phyloP scores from a whole-genome alignment of 2,329 filamentous ascomycete species.

The Phialophora macrospora region DNA sequence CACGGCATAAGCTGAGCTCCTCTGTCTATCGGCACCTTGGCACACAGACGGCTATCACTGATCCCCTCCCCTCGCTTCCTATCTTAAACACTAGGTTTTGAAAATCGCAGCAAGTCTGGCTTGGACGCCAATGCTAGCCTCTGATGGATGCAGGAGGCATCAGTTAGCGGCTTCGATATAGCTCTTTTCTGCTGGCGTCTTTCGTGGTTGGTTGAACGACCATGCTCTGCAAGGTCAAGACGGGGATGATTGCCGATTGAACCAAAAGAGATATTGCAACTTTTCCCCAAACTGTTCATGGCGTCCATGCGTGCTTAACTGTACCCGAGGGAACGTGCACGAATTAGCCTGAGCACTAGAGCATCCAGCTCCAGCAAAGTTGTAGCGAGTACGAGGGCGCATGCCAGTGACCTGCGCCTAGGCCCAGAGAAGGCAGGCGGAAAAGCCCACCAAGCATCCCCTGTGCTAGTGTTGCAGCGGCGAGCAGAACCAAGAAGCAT shows the following conservation, averaged over 20 bases:
- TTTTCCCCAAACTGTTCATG: slow-evolving; percentile 23
- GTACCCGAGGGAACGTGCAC: slow-evolving; percentile 24
- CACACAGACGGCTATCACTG: neutral
- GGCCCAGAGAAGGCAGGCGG: slow-evolving; percentile 8
- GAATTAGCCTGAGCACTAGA: slow-evolving; percentile 15
- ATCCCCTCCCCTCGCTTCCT: neutral
- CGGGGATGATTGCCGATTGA: slow-evolving; percentile 27
- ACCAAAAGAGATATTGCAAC: slow-evolving; percentile 4
- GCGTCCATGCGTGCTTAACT: slow-evolving; percentile 20
- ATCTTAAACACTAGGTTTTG: neutral
- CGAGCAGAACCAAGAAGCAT: neutral
- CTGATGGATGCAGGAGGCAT: neutral
- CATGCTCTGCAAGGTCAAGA: slow-evolving; percentile 1
- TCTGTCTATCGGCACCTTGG: neutral
- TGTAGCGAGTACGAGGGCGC: slow-evolving; percentile 20
- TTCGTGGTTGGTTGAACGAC: slow-evolving; percentile 4
- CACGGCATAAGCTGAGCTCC: neutral
- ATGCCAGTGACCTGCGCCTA: slow-evolving; percentile 13
- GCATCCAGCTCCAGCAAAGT: slow-evolving; percentile 10
- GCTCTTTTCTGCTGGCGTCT: slow-evolving; percentile 1
- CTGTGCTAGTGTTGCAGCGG: neutral
- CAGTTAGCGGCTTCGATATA: neutral
- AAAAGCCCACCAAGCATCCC: slow-evolving; percentile 10
- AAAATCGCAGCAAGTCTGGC: neutral
- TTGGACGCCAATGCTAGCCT: neutral